Evolutionary conservation across 306 rosid genomes (phyloP).

Genomic region (Myrica gale): DNA sequence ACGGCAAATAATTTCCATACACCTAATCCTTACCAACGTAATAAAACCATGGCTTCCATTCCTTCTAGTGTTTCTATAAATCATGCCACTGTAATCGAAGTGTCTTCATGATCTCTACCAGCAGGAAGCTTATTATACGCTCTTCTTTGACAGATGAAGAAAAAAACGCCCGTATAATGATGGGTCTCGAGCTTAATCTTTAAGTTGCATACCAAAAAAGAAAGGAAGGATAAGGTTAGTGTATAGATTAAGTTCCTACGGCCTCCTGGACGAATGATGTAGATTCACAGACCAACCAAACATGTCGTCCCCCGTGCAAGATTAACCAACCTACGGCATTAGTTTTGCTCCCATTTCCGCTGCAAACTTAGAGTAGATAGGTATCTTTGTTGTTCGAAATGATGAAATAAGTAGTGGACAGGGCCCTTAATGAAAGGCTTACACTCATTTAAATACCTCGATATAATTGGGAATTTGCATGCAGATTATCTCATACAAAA

Average conservation of each 20-base stretch:
- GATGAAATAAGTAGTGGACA: slow-evolving; percentile 8
- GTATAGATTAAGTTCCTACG: no score
- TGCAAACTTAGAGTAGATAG: slow-evolving; percentile 17
- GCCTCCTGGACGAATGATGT: no score
- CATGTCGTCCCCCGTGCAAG: no score
- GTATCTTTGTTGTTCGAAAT: slow-evolving; percentile 23
- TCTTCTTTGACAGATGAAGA: not conserved
- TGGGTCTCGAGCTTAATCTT: not conserved
- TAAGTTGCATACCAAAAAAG: slow-evolving; percentile 24
- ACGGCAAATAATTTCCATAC: not conserved
- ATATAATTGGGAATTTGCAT: no score
- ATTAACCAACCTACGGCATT: not conserved
- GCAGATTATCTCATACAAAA: not conserved
- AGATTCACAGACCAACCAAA: not conserved
- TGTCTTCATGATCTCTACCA: not conserved
- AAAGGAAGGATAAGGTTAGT: not conserved
- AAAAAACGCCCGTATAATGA: not conserved
- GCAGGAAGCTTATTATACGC: not conserved
- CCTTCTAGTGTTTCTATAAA: not conserved
- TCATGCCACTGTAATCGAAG: not conserved
- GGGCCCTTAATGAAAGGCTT: slow-evolving; percentile 26
- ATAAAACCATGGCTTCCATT: not conserved
- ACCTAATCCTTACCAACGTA: not conserved
- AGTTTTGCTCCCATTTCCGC: slow-evolving; percentile 24
- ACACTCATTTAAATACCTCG: slow-evolving; percentile 12